phyloP scores from a whole-genome alignment of 208 protist genomes.

The Lotmaria passim region DNA sequence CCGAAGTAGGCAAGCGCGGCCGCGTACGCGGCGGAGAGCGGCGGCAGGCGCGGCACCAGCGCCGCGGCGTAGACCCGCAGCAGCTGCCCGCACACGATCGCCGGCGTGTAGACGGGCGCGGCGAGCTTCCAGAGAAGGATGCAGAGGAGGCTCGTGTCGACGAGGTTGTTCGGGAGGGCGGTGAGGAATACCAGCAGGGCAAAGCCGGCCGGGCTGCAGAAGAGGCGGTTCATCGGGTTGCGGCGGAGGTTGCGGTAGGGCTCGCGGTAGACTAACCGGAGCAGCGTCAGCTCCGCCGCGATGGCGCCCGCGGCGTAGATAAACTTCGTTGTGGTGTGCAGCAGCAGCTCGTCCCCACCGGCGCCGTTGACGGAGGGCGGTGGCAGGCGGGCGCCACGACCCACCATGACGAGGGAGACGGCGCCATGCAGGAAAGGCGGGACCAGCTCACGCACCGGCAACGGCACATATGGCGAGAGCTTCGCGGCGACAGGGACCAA shows the following conservation, averaged over 20 bases:
- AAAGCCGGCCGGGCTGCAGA: constrained; percentile 44
- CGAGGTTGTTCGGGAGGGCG: constrained; percentile 55
- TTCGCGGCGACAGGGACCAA: constrained; percentile 5
- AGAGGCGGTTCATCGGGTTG: constrained; percentile 46
- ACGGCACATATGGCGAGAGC: constrained; percentile 9
- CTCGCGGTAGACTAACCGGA: constrained; percentile 59
- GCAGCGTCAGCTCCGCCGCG: constrained; percentile 45
- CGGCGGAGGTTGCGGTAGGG: constrained; percentile 43
- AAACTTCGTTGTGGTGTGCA: constrained; percentile 63
- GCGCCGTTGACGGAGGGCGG: constrained; percentile 21
- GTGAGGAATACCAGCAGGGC: constrained; percentile 45
- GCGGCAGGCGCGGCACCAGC: constrained; percentile 39
- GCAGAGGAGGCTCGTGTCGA: constrained; percentile 56
- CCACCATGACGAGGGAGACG: constrained; percentile 43
- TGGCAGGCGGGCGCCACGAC: constrained; percentile 26
- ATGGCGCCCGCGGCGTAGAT: constrained; percentile 57
- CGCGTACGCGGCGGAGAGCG: constrained; percentile 24
- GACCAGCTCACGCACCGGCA: constrained; percentile 11
- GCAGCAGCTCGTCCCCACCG: constrained; percentile 24
- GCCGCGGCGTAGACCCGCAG: constrained; percentile 61
- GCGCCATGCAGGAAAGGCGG: constrained; percentile 46
- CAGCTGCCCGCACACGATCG: constrained; percentile 58
- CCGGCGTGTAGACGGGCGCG: constrained; percentile 52
- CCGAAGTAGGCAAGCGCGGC: constrained; percentile 25
- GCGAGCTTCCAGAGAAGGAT: constrained; percentile 48